Base-by-base conservation (phyloP, 345 rosid genomes). In the Boechera stricta region DNA sequence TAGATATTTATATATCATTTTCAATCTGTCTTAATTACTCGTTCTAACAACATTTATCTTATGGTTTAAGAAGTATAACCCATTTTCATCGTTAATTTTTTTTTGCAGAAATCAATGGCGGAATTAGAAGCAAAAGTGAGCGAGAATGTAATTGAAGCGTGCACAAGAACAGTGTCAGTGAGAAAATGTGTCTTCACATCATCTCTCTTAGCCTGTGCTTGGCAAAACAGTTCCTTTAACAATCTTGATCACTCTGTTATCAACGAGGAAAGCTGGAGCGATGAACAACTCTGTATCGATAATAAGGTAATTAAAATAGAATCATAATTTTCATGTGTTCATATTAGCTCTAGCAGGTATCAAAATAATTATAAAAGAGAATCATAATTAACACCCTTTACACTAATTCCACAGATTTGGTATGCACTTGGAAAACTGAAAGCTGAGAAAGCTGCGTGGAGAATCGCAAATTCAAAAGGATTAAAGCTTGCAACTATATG, bases 361-460 rank as follows among this genome's bases (percentile, higher is more conserved):
- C 16, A 48, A 38, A 15, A 7, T 8, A 35, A 12, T n/a, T 9
- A 65, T 47, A 38, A 10, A 48, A 47, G 11, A 66, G 21, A 0
- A 15, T 11, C 26, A 38, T 28, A 41, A 24, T 32, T 51, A 52
- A 60, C 32, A 35, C 10, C 2, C 2, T 32, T 55, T 36, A 8
- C 5, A 45, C 33, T 7, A 39, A 24, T 54, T 65, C 13, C 26
- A 66, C 86, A 91, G 97, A 88, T 91, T 4, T 86, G 97, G 93
- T 88, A 88, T 82, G 95, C 97, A 2, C 73, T 92, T 74, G 99
- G 98, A n/a, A 95, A 92, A 82, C 81, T 90, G n/a, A 88, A 73
- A 78, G 94, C 98, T 2, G 99, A 94, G 86, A 80, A 80, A 72
- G 71, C 71, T 32, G 83, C 83, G 3, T 87, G 93, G 90, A 84